Evolutionary conservation across 352 stramenopile species (phyloP).

Genomic region (Pythium monospermum): DNA sequence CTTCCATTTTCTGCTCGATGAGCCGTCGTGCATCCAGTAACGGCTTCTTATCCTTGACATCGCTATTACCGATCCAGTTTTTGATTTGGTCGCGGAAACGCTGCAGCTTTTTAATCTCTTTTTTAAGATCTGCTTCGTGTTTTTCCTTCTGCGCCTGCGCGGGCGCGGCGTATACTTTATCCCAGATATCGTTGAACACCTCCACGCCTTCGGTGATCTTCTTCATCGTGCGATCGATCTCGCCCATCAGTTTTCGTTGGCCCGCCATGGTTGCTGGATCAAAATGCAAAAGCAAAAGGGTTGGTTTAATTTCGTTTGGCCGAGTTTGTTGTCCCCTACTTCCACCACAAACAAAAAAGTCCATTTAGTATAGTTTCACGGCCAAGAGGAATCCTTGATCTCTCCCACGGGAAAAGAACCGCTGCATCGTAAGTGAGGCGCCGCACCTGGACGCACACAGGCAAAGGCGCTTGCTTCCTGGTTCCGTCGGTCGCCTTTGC

Average conservation of each 20-base stretch:
- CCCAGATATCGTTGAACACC: conserved; percentile 99
- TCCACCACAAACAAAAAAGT: no score
- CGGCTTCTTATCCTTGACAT: conserved; percentile 97
- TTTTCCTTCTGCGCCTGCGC: conserved; percentile 99
- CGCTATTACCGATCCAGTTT: conserved; percentile 95
- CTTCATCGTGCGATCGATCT: conserved; percentile 99
- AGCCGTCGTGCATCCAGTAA: conserved; percentile 85
- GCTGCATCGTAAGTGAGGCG: no score
- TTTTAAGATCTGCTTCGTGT: conserved; percentile 99
- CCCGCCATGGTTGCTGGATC: conserved; percentile 49
- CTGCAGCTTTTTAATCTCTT: conserved; percentile 99
- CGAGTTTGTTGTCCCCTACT: no score
- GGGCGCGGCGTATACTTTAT: conserved; percentile 96
- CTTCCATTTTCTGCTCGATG: conserved; percentile 99
- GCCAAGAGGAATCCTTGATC: no score
- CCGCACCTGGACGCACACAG: not conserved
- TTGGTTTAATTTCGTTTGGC: not conserved
- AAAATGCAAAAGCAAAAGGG: not conserved
- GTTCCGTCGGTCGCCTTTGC: not conserved
- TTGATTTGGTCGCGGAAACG: conserved; percentile 98
- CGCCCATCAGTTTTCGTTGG: conserved; percentile 85
- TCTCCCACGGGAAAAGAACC: no score
- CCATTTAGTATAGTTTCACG: no score
- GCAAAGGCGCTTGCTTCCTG: not conserved
- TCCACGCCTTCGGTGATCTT: conserved; percentile 98